Evolutionary conservation across 306 rosid genomes (phyloP), one percentile per base, ranked within the genome.

Genomic region (Begonia peltatifolia): DNA sequence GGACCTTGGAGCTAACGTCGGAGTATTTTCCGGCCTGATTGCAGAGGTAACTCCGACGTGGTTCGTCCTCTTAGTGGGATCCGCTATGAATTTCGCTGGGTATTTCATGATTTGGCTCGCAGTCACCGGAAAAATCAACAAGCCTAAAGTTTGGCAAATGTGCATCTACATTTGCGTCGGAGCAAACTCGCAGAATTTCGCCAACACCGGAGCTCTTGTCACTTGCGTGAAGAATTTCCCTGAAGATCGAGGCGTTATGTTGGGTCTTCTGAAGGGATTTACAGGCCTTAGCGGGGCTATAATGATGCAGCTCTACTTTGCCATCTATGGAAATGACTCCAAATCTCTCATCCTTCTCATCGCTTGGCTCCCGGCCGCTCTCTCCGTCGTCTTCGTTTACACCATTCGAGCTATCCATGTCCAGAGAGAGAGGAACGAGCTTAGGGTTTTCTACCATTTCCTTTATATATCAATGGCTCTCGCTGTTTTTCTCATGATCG

Each of bases 21-120:
- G 87, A 0, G 18, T 85, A 20, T 2, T 79, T 3, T 56, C 92
- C 11, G 92, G 92, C 1, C 65, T 85, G 4, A 57, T 82, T 74
- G 81, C 79, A 52, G 87, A 85, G 66, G 36, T 85, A 16, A 55
- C 76, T 15, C 81, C 81, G 0, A 78, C 95, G 0, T 79, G 87
- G 92, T 80, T 74, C 10, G 71, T 82, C 2, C 87, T 86, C 9
- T 59, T 63, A 0, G 59, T 66, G 17, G 93, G 95, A 0, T 79
- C 77, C 6, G 36, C 55, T 47, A 74, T 86, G 85, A 86, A 86
- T 74, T 69, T 86, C 58, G 55, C 63, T 15, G 95, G 93, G 52
- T 86, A 86, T 78, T 73, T 75, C 69, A 82, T 82, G 93, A 71
- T 86, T 13, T 86, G 93, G 92, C 74, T 86, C 0, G 79, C 93